Percentiles rank a stretch among this genome's conserved stretches.
Evolutionary conservation across 371 early-diverging fungal species (phyloP).

Genomic region (Actinomortierella ambigua): DNA sequence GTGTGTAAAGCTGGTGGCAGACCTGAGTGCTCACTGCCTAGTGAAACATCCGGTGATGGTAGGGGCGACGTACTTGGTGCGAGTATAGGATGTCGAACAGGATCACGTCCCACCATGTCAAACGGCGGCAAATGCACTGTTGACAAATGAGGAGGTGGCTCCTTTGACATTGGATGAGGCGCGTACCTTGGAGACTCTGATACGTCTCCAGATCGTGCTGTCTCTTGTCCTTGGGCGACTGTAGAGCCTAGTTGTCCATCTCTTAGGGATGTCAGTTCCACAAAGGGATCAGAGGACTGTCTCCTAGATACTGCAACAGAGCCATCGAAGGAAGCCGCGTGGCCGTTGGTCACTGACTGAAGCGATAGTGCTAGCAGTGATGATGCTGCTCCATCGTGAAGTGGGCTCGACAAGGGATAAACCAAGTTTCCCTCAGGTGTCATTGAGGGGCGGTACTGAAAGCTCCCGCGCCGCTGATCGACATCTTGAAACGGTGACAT

Average conservation of each 20-base stretch:
- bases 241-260: background rate
- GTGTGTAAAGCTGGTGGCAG: too few species aligned
- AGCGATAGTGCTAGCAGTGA: slow-evolving; percentile 23
- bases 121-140: too few species aligned
- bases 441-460: background rate
- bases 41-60: too few species aligned
- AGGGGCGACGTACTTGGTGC: too few species aligned
- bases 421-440: background rate
- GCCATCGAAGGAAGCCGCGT: background rate
- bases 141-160: too few species aligned
- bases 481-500: slow-evolving; percentile 16
- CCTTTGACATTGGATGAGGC: too few species aligned
- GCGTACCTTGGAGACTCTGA: too few species aligned
- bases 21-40: too few species aligned
- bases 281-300: background rate
- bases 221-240: background rate
- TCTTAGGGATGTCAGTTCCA: background rate
- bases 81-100: too few species aligned
- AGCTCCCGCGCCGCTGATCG: background rate
- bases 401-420: slow-evolving; percentile 8
- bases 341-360: slow-evolving; percentile 13
- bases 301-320: background rate
- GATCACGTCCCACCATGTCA: too few species aligned
- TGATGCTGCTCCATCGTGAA: slow-evolving; percentile 22
- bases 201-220: background rate